These are phyloP conservation scores for Aspergillus quadricinctus DNA, from an alignment of 2,329 filamentous ascomycete species.

Conservation along the genomic window DNA sequence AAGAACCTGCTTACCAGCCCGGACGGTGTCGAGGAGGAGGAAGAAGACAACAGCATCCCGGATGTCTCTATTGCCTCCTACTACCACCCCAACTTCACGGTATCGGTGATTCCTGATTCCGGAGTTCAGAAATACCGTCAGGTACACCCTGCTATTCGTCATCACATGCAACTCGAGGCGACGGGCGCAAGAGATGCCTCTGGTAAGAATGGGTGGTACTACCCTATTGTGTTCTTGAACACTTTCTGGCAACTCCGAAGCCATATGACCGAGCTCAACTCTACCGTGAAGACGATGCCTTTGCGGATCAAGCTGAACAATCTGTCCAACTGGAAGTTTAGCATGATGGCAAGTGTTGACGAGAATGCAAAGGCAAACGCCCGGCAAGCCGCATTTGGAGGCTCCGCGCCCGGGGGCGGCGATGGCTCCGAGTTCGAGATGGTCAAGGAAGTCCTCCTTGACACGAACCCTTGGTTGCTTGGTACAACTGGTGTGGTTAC, in stretches of 20 bases:
- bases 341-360: conserved; percentile 76
- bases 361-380: conserved; percentile 80
- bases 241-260: conserved; percentile 93
- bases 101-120: conserved; percentile 78
- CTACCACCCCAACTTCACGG: conserved; percentile 91
- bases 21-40: conserved; percentile 48
- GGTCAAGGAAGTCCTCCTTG: conserved; percentile 90
- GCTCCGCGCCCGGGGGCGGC: conserved; percentile 67
- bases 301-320: conserved; percentile 81
- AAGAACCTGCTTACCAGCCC: conserved; percentile 68
- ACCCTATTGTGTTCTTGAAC: conserved; percentile 85
- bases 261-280: conserved; percentile 89
- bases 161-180: conserved; percentile 74
- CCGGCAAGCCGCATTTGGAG: conserved; percentile 70
- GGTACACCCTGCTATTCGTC: conserved; percentile 68
- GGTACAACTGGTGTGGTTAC: conserved; percentile 78
- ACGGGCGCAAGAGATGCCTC: conserved; percentile 76
- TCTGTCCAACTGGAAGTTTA: conserved; percentile 84
- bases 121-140: conserved; percentile 64
- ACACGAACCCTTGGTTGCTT: conserved; percentile 90
- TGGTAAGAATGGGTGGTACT: conserved; percentile 90
- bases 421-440: conserved; percentile 95
- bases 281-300: conserved; percentile 76
- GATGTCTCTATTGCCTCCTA: conserved; percentile 75
- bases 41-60: conserved; percentile 52